Conservation (phyloP, 2,329 filamentous ascomycete species). For the Nannizziopsis arthrosporioides region DNA sequence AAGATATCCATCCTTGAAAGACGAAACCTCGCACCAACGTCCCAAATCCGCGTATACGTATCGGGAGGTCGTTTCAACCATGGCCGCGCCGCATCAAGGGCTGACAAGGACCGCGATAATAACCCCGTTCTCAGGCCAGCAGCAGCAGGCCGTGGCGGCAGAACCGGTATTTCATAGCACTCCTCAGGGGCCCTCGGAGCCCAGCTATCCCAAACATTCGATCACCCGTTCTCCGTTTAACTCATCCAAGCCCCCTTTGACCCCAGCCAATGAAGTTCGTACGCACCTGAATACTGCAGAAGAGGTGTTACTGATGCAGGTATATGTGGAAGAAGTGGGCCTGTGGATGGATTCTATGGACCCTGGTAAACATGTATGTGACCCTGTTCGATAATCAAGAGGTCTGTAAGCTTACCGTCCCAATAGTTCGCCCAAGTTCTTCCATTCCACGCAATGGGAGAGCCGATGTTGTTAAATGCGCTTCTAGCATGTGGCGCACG, state of each 20-base stretch:
- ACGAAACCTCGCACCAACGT: conserved; percentile 20
- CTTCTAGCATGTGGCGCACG: conserved; percentile 79
- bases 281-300: conserved; percentile 62
- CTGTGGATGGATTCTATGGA: conserved; percentile 93
- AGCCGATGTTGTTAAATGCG: conserved; percentile 80
- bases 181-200: conserved; percentile 19
- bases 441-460: conserved; percentile 69
- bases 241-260: conserved; percentile 29
- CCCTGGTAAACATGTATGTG: conserved; percentile 57
- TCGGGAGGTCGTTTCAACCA: neutral
- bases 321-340: conserved; percentile 81
- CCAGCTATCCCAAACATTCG: conserved; percentile 22
- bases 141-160: conserved; percentile 23
- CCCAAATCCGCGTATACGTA: conserved; percentile 3
- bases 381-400: conserved; percentile 10
- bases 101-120: conserved; percentile 34
- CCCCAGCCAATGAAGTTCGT: conserved; percentile 37
- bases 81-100: conserved; percentile 15
- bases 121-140: conserved; percentile 35
- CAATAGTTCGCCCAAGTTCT: conserved; percentile 62
- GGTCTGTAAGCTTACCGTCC: conserved; percentile 11
- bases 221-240: conserved; percentile 27
- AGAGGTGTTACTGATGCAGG: conserved; percentile 79
- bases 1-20: conserved; percentile 53
- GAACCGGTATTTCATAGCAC: conserved; percentile 23